Conservation (phyloP, 2,329 filamentous ascomycete genomes). For the Xylariaceae sp. region DNA sequence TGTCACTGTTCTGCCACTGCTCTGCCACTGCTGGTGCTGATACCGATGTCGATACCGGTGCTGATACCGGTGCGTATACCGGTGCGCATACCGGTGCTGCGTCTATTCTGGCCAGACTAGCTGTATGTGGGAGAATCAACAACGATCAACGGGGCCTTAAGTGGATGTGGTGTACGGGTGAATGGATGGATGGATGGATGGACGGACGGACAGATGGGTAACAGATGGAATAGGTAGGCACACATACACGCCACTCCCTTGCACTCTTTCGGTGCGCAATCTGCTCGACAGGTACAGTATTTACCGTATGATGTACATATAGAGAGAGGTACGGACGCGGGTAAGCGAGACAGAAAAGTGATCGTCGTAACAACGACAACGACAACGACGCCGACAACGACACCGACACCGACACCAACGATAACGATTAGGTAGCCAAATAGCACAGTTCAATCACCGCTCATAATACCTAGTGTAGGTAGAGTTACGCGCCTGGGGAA, state of each 20-base stretch:
- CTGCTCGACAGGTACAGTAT: background rate
- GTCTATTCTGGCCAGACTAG: conserved; percentile 22
- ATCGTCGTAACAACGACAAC: background rate
- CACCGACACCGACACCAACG: background rate
- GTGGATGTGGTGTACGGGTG: background rate
- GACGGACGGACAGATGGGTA: background rate
- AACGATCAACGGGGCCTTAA: conserved; percentile 1
- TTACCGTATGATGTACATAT: background rate
- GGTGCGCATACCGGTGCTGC: background rate
- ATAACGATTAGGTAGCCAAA: background rate
- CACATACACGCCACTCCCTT: background rate
- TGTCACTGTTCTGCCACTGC: background rate
- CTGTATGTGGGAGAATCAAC: conserved; percentile 15
- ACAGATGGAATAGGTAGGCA: background rate
- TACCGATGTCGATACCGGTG: no score
- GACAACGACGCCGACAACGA: background rate
- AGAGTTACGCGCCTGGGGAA: background rate
- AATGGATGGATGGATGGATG: background rate
- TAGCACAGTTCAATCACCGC: background rate
- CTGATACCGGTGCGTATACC: no score
- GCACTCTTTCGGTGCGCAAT: no score
- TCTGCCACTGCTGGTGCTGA: no score
- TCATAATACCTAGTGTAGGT: background rate
- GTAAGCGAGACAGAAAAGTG: conserved; percentile 4
- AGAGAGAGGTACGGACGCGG: background rate